Conservation (phyloP, 305 asterid genomes). For the Plantago rigida region DNA sequence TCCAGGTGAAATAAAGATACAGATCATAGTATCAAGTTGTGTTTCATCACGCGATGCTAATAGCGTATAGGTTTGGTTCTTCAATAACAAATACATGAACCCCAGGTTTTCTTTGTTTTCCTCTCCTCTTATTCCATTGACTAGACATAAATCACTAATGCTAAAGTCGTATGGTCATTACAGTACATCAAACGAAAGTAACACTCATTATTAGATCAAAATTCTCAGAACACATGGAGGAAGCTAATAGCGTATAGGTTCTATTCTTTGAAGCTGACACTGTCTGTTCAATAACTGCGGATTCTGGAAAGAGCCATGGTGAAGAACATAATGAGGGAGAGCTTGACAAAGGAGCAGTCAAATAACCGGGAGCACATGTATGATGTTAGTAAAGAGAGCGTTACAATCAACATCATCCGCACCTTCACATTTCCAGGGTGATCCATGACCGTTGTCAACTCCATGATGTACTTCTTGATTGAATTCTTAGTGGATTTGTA, state of each 20-base stretch:
- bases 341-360: constrained; percentile 30
- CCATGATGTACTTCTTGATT: constrained; percentile 23
- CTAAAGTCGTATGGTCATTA: too few relatives aligned
- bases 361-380: constrained; percentile 40
- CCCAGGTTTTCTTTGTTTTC: neutral
- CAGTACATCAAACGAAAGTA: neutral
- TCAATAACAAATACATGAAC: neutral
- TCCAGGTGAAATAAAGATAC: too few relatives aligned
- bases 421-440: constrained; percentile 5
- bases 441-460: constrained; percentile 26
- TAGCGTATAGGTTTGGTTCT: too few relatives aligned
- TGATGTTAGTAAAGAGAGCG: constrained; percentile 25
- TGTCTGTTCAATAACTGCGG: constrained; percentile 26
- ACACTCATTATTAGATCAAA: constrained; percentile 3
- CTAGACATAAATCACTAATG: too few relatives aligned
- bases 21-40: too few relatives aligned
- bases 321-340: constrained; percentile 32
- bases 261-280: neutral
- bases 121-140: constrained; percentile 1
- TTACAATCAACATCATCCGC: constrained; percentile 23
- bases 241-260: neutral
- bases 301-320: constrained; percentile 33
- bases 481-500: constrained; percentile 16
- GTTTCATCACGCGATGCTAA: too few relatives aligned
- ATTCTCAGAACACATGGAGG: neutral